Evolutionary conservation across 2,329 filamentous ascomycete genomes (phyloP), one percentile per base, ranked within the genome.

Genomic region (Fusarium sp.): DNA sequence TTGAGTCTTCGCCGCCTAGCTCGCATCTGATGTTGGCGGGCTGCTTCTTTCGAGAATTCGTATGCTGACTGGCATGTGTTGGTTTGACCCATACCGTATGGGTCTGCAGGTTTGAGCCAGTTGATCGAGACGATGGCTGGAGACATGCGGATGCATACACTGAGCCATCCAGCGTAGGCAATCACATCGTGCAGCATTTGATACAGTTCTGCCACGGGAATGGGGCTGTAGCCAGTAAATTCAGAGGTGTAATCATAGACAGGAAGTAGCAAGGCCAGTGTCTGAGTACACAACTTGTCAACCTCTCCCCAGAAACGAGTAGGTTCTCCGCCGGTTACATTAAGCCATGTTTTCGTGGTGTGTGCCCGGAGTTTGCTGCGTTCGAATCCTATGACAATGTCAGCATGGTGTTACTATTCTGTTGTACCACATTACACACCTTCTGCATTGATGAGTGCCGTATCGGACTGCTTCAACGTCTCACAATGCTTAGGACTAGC

Each of bases 141-240:
- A 5, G 72, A 75, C 9, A 71, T 51, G 3, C 73, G 73, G 19
- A 71, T 71, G 7, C 68, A 69, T 9, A 78, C 59, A n/a, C 68
- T 72, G 28, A 78, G 45, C 75, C 75, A 78, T 3, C 70, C 76
- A 1, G 77, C 75, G 20, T 75, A 71, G 0, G 77, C 70, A 47
- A 77, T 64, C 22, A 77, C 55, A 8, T 74, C 56, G 44, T 79
- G 77, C 24, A 79, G 53, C 13, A 52, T 41, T 40, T 77, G 74
- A 30, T 73, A 56, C 7, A 76, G 19, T 39, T 59, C 40, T 5
- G n/a, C 10, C 24, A 58, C 26, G 17, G 60, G 54, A n/a, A 58
- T 20, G 9, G 63, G 40, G 14, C 53, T n/a, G 32, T 57, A 62
- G 5, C n/a, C 39, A n/a, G 43, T 17, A 17, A 62, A 54, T 15